A percentile compares a stretch with the other conserved stretches of the same genome.
Evolutionary conservation across 768 basidiomycete genomes (phyloP).

Genomic region (Nevesoporus exiguus): DNA sequence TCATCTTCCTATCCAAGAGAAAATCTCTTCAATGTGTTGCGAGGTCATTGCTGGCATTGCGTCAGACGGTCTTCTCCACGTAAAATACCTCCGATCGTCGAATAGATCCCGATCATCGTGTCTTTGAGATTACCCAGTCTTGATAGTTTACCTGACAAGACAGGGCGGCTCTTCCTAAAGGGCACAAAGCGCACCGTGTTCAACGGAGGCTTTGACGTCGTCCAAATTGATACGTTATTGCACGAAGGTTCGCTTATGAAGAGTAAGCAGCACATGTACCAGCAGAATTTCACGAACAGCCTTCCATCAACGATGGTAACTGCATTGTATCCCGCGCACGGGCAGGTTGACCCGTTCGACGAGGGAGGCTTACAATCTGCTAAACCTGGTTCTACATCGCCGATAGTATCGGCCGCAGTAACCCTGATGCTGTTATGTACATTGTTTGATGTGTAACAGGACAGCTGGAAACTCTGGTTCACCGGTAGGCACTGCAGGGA

Average conservation of each 20-base stretch:
- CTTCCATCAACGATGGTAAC: slow-evolving; percentile 1
- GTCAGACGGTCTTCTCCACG: slow-evolving; percentile 21
- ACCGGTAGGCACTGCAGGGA: not conserved
- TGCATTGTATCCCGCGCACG: not conserved
- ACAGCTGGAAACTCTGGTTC: slow-evolving; percentile 1
- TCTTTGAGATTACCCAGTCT: slow-evolving; percentile 4
- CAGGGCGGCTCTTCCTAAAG: slow-evolving; percentile 13
- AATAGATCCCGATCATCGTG: slow-evolving; percentile 13
- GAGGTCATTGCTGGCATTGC: slow-evolving; percentile 6
- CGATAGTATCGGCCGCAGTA: slow-evolving; percentile 19
- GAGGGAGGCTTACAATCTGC: not conserved
- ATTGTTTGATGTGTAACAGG: slow-evolving; percentile 1
- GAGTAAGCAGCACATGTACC: not conserved
- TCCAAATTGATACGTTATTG: slow-evolving; percentile 3
- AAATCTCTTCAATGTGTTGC: slow-evolving; percentile 7
- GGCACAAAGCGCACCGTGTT: slow-evolving; percentile 13
- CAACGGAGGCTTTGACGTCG: slow-evolving; percentile 12
- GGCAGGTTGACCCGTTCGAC: not conserved
- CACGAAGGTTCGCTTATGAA: slow-evolving; percentile 6
- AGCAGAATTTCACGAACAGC: not conserved
- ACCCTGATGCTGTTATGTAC: slow-evolving; percentile 11
- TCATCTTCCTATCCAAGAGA: slow-evolving; percentile 13
- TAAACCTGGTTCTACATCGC: slow-evolving; percentile 6
- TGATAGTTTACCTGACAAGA: slow-evolving; percentile 10
- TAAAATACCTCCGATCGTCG: slow-evolving; percentile 11